A percentile compares a stretch with the other conserved stretches of the same genome.
Evolutionary conservation across 345 rosid genomes (phyloP).

Genomic region (Lumnitzera racemosa): DNA sequence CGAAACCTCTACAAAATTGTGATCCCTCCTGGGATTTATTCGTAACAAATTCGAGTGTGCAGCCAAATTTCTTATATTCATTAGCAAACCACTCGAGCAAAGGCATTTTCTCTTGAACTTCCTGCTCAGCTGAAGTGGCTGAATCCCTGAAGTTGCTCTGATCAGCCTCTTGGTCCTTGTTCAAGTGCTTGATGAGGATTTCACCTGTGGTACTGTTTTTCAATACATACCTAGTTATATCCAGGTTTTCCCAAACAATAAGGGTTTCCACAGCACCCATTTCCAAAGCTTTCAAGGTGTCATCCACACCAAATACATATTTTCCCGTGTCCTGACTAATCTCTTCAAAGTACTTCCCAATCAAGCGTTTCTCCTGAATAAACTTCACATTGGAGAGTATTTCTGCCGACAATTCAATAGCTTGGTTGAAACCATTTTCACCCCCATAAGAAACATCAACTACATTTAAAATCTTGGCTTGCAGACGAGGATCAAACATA

Average conservation of each 20-base stretch:
- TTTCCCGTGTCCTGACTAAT: slow-evolving; percentile 92
- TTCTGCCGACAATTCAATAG: slow-evolving; percentile 85
- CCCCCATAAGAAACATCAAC: slow-evolving; percentile 96
- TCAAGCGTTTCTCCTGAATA: slow-evolving; percentile 85
- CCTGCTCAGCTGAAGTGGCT: slow-evolving; percentile 50
- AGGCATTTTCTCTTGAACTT: slow-evolving; percentile 68
- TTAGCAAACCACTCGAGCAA: slow-evolving; percentile 91
- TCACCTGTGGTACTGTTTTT: slow-evolving; percentile 63
- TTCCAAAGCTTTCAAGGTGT: slow-evolving; percentile 74
- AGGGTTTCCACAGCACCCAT: slow-evolving; percentile 93
- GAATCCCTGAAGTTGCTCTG: slow-evolving; percentile 68
- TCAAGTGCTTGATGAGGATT: slow-evolving; percentile 50
- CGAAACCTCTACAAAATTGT: slow-evolving; percentile 89
- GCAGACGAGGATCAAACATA: slow-evolving; percentile 93
- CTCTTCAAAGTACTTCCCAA: slow-evolving; percentile 92
- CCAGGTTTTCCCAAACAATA: slow-evolving; percentile 90
- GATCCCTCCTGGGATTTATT: slow-evolving; percentile 95
- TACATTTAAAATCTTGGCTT: slow-evolving; percentile 82
- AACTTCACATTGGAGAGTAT: slow-evolving; percentile 83
- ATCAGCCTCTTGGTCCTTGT: slow-evolving; percentile 73
- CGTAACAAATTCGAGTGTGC: slow-evolving; percentile 77
- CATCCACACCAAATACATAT: slow-evolving; percentile 82
- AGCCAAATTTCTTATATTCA: slow-evolving; percentile 79
- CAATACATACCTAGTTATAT: slow-evolving; percentile 56
- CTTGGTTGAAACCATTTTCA: slow-evolving; percentile 89